Percentiles rank a stretch among this genome's conserved stretches.
Conservation (phyloP, 305 asterid genomes). For the Solanum aculeatissimum region DNA sequence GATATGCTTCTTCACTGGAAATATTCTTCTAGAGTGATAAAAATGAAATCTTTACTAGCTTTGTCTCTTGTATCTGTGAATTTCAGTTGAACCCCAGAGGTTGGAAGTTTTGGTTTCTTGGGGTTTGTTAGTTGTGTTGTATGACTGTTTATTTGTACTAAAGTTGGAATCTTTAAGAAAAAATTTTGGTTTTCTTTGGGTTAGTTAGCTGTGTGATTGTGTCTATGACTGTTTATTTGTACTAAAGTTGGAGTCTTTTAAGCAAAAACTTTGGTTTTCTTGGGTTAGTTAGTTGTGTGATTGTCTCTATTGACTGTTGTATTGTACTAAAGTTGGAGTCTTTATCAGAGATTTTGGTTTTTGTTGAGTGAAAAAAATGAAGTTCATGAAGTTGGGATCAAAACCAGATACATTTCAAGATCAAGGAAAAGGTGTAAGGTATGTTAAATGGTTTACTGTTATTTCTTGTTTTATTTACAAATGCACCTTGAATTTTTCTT, state of each 20-base stretch:
- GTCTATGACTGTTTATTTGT: not conserved
- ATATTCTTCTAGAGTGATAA: constrained; percentile 13
- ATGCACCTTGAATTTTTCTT: not conserved
- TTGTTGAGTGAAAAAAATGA: constrained; percentile 29
- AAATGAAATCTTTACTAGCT: constrained; percentile 17
- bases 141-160: not conserved
- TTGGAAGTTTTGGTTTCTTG: not conserved
- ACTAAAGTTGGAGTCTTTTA: not conserved
- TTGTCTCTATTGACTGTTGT: not conserved
- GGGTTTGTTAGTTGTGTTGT: not conserved
- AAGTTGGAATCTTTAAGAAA: not conserved
- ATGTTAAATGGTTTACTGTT: not conserved
- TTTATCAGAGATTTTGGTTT: not conserved
- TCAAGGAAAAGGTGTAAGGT: constrained; percentile 62
- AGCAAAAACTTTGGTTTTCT: not conserved
- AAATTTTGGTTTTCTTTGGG: not conserved
- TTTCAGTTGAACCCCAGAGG: not conserved
- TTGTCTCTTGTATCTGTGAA: not conserved
- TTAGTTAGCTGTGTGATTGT: not conserved
- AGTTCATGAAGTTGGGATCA: constrained; percentile 93
- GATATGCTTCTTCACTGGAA: constrained; percentile 9
- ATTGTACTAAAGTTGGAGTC: not conserved
- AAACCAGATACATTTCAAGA: constrained; percentile 84
- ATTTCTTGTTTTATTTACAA: not conserved
- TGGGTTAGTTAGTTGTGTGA: not conserved